Percentiles rank a stretch among this genome's conserved stretches.
Conservation (phyloP, 1,139 yeast genomes). For the Saccharomyces uvarum region DNA sequence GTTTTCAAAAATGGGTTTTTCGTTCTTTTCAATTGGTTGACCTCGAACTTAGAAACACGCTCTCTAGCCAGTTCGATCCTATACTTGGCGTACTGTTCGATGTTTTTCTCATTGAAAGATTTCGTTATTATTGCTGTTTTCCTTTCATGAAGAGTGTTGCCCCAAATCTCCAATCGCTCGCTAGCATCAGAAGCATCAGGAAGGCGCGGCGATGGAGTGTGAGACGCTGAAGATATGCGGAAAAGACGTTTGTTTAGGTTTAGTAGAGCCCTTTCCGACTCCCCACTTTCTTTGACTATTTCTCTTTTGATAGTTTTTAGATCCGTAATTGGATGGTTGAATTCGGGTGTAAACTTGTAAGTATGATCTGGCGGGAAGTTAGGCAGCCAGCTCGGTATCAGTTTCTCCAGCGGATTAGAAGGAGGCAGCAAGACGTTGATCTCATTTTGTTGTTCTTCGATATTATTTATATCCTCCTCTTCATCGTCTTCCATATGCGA, state of each 20-base stretch:
- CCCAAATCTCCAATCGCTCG: neutral
- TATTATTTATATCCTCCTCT: neutral
- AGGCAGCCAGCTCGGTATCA: conserved; percentile 73
- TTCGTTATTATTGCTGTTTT: neutral
- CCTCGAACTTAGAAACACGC: conserved; percentile 29
- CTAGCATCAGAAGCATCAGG: neutral
- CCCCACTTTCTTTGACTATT: conserved; percentile 69
- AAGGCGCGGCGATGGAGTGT: neutral
- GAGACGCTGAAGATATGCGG: neutral
- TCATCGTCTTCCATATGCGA: neutral
- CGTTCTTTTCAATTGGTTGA: conserved; percentile 22
- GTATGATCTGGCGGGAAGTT: conserved; percentile 91
- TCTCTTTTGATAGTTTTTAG: conserved; percentile 62
- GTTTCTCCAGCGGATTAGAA: conserved; percentile 40
- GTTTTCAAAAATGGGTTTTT: conserved; percentile 25
- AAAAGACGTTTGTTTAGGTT: conserved; percentile 32
- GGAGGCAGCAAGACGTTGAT: conserved; percentile 40
- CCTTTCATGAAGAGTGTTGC: neutral
- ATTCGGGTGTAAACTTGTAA: conserved; percentile 67
- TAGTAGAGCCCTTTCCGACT: conserved; percentile 72
- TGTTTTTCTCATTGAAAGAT: conserved; percentile 12
- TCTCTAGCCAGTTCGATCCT: conserved; percentile 34
- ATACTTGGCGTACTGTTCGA: conserved; percentile 47
- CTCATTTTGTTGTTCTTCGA: conserved; percentile 11
- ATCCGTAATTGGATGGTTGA: conserved; percentile 56